These are phyloP conservation scores for Zychaea mexicana DNA, from an alignment of 371 early-diverging fungal genomes.

Conservation along the genomic window DNA sequence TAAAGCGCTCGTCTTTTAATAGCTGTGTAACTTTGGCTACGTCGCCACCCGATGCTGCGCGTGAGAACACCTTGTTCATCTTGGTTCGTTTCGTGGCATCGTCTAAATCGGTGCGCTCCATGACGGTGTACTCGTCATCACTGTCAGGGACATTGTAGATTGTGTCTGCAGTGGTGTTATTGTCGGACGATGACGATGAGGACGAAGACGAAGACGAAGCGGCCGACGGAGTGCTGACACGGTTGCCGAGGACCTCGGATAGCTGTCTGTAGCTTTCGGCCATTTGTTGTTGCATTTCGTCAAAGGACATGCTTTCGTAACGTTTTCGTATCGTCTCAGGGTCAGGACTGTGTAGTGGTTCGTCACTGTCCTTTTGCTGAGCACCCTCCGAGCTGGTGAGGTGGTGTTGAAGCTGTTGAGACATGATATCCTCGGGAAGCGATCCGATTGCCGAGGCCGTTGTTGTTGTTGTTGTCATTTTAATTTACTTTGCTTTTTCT, in stretches of 20 bases:
- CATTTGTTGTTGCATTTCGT: constrained; percentile 41
- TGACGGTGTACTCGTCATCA: constrained; percentile 8
- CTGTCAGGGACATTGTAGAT: constrained; percentile 10
- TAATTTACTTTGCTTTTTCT: neutral
- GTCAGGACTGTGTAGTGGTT: neutral
- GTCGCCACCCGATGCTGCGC: constrained; percentile 84
- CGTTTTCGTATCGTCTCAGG: constrained; percentile 25
- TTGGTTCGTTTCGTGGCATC: constrained; percentile 49
- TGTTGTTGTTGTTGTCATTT: neutral
- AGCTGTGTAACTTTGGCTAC: constrained; percentile 85
- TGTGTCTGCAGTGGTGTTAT: constrained; percentile 3
- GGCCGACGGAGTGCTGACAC: constrained; percentile 23
- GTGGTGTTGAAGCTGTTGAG: neutral
- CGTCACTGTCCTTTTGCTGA: neutral
- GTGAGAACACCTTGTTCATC: constrained; percentile 52
- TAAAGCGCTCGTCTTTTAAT: constrained; percentile 51
- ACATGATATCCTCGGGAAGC: neutral
- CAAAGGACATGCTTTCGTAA: constrained; percentile 48
- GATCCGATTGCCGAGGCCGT: neutral
- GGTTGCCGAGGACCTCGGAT: constrained; percentile 37
- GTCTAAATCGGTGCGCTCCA: constrained; percentile 17
- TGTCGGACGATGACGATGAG: constrained; percentile 4
- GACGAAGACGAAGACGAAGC: constrained; percentile 11
- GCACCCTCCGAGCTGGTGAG: too few relatives aligned
- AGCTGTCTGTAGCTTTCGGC: constrained; percentile 46